Conservation (phyloP, 2,329 filamentous ascomycete genomes). For the Penicillium expansum region DNA sequence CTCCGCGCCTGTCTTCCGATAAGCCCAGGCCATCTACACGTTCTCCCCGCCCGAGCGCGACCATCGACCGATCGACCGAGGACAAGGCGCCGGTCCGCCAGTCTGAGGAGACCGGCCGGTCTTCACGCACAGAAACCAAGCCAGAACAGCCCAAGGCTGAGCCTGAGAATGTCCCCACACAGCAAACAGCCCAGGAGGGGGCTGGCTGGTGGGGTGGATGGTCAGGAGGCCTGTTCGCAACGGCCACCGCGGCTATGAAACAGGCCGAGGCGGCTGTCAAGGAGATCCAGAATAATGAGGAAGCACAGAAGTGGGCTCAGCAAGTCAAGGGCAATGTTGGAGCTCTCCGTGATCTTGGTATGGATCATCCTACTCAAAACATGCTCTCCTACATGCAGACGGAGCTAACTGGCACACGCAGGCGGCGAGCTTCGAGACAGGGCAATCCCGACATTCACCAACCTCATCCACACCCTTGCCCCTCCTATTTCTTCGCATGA, state of each 20-base stretch:
- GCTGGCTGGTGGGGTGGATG: slow-evolving; percentile 71
- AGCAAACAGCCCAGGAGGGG: slow-evolving; percentile 49
- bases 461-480: slow-evolving; percentile 89
- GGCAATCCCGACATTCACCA: slow-evolving; percentile 90
- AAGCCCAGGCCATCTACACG: slow-evolving; percentile 51
- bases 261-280: slow-evolving; percentile 90
- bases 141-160: slow-evolving; percentile 50
- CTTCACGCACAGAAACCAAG: slow-evolving; percentile 69
- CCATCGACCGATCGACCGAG: slow-evolving; percentile 59
- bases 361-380: slow-evolving; percentile 20
- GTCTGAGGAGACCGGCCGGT: slow-evolving; percentile 73
- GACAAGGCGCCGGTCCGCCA: slow-evolving; percentile 63
- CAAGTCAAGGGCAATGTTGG: slow-evolving; percentile 89
- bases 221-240: slow-evolving; percentile 71
- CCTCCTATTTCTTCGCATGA: slow-evolving; percentile 97
- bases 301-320: slow-evolving; percentile 93
- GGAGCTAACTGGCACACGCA: slow-evolving; percentile 39
- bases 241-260: slow-evolving; percentile 71
- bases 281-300: slow-evolving; percentile 93
- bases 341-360: slow-evolving; percentile 72
- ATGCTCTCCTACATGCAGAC: background rate
- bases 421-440: slow-evolving; percentile 83
- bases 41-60: slow-evolving; percentile 53
- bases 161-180: slow-evolving; percentile 45
- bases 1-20: slow-evolving; percentile 64